These are phyloP conservation scores for Arctium minus DNA, from an alignment of 129 eudicot genomes.

Conservation along the genomic window DNA sequence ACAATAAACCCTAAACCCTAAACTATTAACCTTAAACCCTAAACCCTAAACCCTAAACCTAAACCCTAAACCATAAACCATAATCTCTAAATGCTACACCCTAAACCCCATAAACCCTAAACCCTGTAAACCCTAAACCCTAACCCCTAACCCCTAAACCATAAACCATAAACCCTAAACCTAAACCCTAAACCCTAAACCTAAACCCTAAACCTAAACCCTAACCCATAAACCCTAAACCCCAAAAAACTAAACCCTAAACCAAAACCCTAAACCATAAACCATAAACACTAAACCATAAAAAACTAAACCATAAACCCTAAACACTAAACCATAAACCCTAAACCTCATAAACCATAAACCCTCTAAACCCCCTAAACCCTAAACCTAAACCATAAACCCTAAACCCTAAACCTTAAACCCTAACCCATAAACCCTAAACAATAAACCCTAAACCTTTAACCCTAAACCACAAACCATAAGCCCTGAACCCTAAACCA, in stretches of 20 bases:
- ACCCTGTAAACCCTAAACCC: not conserved
- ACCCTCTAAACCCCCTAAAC: conserved; percentile 1
- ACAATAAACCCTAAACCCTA: no score
- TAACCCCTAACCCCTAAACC: not conserved
- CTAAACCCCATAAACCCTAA: not conserved
- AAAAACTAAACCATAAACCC: conserved; percentile 17
- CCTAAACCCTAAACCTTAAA: not conserved
- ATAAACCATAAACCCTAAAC: no score
- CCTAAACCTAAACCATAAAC: not conserved
- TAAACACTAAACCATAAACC: not conserved
- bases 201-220: no score
- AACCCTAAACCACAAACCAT: conserved; percentile 16
- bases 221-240: no score
- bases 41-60: no score
- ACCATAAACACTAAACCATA: no score
- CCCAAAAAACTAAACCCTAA: no score
- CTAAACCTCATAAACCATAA: not conserved
- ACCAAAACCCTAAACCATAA: no score
- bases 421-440: conserved; percentile 5
- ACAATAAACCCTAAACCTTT: conserved; percentile 15
- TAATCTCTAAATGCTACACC: not conserved
- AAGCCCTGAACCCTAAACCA: conserved; percentile 15
- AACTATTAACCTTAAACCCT: no score
- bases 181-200: no score
- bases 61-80: no score